Evolutionary conservation across 345 rosid species (phyloP).

Genomic region (Gossypium stocksii): DNA sequence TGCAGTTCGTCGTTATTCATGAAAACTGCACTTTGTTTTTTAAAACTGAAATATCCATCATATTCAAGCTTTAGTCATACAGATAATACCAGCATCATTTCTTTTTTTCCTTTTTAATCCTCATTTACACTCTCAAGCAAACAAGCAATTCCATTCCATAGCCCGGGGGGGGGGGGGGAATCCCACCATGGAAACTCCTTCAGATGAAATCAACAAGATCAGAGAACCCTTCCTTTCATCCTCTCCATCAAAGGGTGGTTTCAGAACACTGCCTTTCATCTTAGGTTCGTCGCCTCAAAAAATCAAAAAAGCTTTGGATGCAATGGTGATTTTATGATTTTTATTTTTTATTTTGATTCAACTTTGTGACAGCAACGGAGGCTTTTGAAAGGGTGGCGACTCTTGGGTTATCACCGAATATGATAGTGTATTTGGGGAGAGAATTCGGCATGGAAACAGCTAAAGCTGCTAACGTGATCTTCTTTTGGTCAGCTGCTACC

Average conservation of each 20-base stretch:
- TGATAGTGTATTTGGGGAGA: constrained; percentile 53
- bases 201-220: constrained; percentile 12
- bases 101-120: neutral
- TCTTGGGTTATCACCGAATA: constrained; percentile 44
- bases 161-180: neutral
- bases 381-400: constrained; percentile 63
- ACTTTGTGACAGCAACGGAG: constrained; percentile 43
- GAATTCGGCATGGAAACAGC: constrained; percentile 48
- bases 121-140: neutral
- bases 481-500: constrained; percentile 55
- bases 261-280: constrained; percentile 51
- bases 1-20: too few species aligned
- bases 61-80: too few species aligned
- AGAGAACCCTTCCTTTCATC: constrained; percentile 30
- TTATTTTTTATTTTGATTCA: neutral
- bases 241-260: constrained; percentile 33
- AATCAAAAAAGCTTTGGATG: neutral
- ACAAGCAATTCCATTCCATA: neutral
- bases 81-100: neutral
- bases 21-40: too few species aligned
- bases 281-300: constrained; percentile 35
- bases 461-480: constrained; percentile 38
- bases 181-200: constrained; percentile 16
- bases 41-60: too few species aligned
- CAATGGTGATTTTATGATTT: neutral